Percentiles rank a stretch among this genome's conserved stretches.
Evolutionary conservation across 306 rosid genomes (phyloP).

Genomic region (Erythrophleum fordii): DNA sequence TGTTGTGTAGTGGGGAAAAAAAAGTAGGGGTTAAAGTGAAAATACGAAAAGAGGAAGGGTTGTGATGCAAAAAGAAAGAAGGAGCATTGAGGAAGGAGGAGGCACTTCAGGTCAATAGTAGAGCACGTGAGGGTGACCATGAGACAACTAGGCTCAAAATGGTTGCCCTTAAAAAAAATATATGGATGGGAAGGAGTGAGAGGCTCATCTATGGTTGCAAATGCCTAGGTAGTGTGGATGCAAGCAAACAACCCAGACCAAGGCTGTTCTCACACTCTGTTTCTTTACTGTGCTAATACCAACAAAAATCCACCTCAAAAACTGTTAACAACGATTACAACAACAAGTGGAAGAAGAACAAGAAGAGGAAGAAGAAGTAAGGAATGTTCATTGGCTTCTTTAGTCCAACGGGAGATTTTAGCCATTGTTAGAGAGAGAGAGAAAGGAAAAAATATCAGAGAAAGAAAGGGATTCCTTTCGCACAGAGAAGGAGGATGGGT

Average conservation of each 20-base stretch:
- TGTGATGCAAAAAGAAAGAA: slow-evolving; percentile 5
- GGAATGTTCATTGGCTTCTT: slow-evolving; percentile 16
- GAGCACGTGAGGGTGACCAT: slow-evolving; percentile 52
- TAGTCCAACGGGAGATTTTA: neutral
- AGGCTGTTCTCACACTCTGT: neutral
- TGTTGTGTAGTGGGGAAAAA: too few relatives aligned
- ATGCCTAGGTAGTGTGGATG: neutral
- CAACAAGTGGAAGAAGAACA: neutral
- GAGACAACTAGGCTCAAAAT: slow-evolving; percentile 32
- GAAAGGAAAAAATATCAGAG: neutral
- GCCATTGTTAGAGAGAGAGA: neutral
- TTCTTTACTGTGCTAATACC: slow-evolving; percentile 14
- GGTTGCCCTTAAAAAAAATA: slow-evolving; percentile 35
- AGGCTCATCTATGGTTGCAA: neutral
- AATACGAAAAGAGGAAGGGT: neutral
- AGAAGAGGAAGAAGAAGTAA: slow-evolving; percentile 8
- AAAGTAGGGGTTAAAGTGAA: neutral
- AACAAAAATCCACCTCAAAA: slow-evolving; percentile 28
- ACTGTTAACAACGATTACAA: neutral
- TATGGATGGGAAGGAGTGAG: slow-evolving; percentile 35
- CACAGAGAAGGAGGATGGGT: slow-evolving; percentile 49
- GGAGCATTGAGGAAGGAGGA: neutral
- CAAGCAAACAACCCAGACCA: neutral
- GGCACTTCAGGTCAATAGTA: slow-evolving; percentile 33
- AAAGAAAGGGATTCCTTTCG: neutral